phyloP scores from a whole-genome alignment of 768 basidiomycete genomes.

The Leccinum longicurvipes region DNA sequence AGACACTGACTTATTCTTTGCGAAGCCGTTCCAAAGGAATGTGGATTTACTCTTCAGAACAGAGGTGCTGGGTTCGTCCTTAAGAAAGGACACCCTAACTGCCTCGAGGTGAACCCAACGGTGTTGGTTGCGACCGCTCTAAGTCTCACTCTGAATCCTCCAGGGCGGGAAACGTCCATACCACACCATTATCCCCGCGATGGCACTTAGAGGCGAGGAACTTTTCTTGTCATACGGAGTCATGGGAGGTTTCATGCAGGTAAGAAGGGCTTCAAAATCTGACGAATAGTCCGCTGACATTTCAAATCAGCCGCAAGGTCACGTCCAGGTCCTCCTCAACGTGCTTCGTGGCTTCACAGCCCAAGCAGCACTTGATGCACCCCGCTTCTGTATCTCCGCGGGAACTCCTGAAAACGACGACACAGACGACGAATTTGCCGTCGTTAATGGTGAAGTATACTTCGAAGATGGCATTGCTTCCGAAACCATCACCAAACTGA shows the following conservation, averaged over 20 bases:
- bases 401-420: constrained; percentile 63
- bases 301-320: constrained; percentile 77
- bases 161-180: constrained; percentile 84
- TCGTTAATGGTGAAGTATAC: constrained; percentile 77
- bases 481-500: constrained; percentile 61
- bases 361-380: constrained; percentile 91
- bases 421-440: constrained; percentile 49
- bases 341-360: constrained; percentile 82
- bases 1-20: constrained; percentile 3
- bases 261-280: constrained; percentile 16
- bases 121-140: background rate
- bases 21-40: constrained; percentile 84
- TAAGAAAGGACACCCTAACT: constrained; percentile 80
- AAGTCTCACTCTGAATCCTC: background rate
- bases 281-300: background rate
- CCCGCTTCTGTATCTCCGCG: constrained; percentile 93
- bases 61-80: constrained; percentile 84
- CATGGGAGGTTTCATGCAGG: constrained; percentile 93
- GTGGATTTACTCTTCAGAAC: constrained; percentile 96
- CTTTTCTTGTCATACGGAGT: constrained; percentile 88
- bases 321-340: constrained; percentile 91
- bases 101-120: constrained; percentile 52
- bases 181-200: constrained; percentile 92
- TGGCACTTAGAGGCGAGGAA: constrained; percentile 75
- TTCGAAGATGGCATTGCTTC: constrained; percentile 79